These are phyloP conservation scores for Aplosporella prunicola DNA, from an alignment of 2,329 filamentous ascomycete species.

Conservation along the genomic window DNA sequence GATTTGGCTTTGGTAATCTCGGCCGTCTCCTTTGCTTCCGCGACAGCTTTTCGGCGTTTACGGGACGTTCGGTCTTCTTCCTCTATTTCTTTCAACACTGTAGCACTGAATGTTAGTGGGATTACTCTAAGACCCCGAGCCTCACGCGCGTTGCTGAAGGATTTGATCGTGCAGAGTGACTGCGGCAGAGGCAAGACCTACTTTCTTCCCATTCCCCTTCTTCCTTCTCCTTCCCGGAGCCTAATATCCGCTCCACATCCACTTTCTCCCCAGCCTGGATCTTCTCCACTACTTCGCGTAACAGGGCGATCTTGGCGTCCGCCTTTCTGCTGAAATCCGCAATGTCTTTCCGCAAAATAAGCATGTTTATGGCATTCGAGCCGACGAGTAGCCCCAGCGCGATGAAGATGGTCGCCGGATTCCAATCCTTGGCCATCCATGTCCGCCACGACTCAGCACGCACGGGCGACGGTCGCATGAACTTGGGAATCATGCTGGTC, in stretches of 20 bases:
- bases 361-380: conserved; percentile 90
- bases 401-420: conserved; percentile 58
- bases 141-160: neutral
- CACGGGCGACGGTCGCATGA: conserved; percentile 15
- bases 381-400: conserved; percentile 67
- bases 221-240: conserved; percentile 62
- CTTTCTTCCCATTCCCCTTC: conserved; percentile 86
- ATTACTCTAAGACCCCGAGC: conserved; percentile 1
- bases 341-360: conserved; percentile 68
- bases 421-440: conserved; percentile 30
- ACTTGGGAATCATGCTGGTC: conserved; percentile 28
- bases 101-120: conserved; percentile 13
- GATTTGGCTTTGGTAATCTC: too few relatives aligned
- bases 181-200: conserved; percentile 30
- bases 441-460: neutral
- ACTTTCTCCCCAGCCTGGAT: conserved; percentile 66
- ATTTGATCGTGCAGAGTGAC: conserved; percentile 4
- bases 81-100: conserved; percentile 59
- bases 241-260: conserved; percentile 73
- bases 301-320: conserved; percentile 64
- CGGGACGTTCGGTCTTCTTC: conserved; percentile 47
- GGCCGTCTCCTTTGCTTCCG: too few relatives aligned
- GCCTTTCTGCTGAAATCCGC: conserved; percentile 63
- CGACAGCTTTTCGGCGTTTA: conserved; percentile 20
- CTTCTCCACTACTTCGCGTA: conserved; percentile 66